These are phyloP conservation scores for Botryotinia calthae DNA, from an alignment of 2,329 filamentous ascomycete genomes.

Conservation along the genomic window DNA sequence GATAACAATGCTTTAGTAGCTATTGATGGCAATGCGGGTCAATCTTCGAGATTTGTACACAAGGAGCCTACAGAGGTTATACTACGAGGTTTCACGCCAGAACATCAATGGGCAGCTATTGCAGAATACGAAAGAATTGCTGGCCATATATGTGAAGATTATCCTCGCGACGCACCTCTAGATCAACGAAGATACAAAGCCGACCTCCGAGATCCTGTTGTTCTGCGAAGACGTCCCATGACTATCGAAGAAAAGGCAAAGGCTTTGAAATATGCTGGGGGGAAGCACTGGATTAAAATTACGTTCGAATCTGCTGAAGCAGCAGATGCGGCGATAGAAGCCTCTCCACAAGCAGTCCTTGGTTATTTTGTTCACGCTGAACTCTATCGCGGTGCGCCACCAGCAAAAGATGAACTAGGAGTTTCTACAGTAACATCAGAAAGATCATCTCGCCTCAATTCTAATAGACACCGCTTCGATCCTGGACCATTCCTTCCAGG, in stretches of 20 bases:
- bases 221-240: constrained; percentile 62
- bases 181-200: constrained; percentile 69
- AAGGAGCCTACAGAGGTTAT: constrained; percentile 74
- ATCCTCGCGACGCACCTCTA: constrained; percentile 77
- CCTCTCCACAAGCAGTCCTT: constrained; percentile 69
- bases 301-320: constrained; percentile 74
- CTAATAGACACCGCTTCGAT: constrained; percentile 22
- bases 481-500: constrained; percentile 21
- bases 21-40: constrained; percentile 32
- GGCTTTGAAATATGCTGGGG: constrained; percentile 78
- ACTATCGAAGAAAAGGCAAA: constrained; percentile 71
- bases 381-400: constrained; percentile 63
- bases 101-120: constrained; percentile 81
- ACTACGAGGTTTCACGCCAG: constrained; percentile 71
- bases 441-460: constrained; percentile 20
- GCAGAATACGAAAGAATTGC: constrained; percentile 85
- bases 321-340: constrained; percentile 65
- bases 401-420: constrained; percentile 56
- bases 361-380: constrained; percentile 71
- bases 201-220: constrained; percentile 69
- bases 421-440: constrained; percentile 14
- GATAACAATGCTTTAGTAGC: constrained; percentile 38
- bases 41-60: constrained; percentile 35
- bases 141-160: constrained; percentile 88
- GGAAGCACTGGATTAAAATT: constrained; percentile 88